Evolutionary conservation across 2,329 filamentous ascomycete genomes (phyloP), one percentile per base, ranked within the genome.

Genomic region (Colletotrichum truncatum): DNA sequence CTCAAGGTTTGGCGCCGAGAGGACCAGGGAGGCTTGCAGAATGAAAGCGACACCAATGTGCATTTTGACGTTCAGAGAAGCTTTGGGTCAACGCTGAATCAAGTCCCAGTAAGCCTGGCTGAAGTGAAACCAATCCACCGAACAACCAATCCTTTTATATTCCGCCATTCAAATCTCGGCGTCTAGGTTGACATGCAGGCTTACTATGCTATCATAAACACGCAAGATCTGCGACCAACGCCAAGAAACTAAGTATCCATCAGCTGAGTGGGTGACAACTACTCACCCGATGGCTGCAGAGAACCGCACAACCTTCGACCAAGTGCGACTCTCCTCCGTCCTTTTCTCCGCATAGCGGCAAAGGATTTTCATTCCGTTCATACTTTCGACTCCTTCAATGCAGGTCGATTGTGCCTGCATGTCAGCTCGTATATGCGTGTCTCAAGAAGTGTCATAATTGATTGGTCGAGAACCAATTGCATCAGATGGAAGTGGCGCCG

Each of bases 401-500:
- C 30, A 46, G 28, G 6, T 46, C 14, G 21, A 23, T 12, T 10
- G 9, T 12, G 4, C 21, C 39, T 61, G 58, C 51, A 61, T 21
- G 49, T 61, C 23, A 61, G 58, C 58, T 61, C 51, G 58, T 61
- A 45, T 61, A 61, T 61, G 58, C 39, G 51, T 46, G 49, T 39
- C 51, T 55, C 30, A 34, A n/a, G n/a, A n/a, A n/a, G n/a, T n/a
- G n/a, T n/a, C n/a, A n/a, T n/a, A n/a, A n/a, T n/a, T n/a, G n/a
- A n/a, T n/a, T n/a, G n/a, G n/a, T n/a, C n/a, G n/a, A n/a, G n/a
- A n/a, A n/a, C n/a, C n/a, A n/a, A n/a, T n/a, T n/a, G n/a, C n/a
- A n/a, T n/a, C n/a, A n/a, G n/a, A n/a, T n/a, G n/a, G n/a, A n/a
- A n/a, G n/a, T n/a, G n/a, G n/a, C n/a, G n/a, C n/a, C n/a, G n/a